Conservation (phyloP, 78 protist genomes). For the Bigelowiella natans region DNA sequence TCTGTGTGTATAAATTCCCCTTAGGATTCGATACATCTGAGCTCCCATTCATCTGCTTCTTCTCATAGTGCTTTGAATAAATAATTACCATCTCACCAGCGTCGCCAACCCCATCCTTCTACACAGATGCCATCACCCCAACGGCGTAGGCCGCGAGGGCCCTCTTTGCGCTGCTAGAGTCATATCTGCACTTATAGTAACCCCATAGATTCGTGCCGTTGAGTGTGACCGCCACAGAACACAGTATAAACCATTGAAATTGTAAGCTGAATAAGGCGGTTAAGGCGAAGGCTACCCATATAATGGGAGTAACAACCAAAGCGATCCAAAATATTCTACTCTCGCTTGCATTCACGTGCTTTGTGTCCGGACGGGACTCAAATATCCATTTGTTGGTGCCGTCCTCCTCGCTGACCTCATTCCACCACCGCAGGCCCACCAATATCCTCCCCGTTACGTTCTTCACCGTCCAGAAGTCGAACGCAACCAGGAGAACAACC, state of each 20-base stretch:
- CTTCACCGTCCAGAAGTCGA: conserved; percentile 38
- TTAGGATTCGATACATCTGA: too few relatives aligned
- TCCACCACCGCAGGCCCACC: conserved; percentile 34
- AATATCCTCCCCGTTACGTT: conserved; percentile 14
- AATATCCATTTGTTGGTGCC: not conserved
- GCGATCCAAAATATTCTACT: not conserved
- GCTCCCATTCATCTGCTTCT: too few relatives aligned
- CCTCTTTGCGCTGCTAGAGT: not conserved
- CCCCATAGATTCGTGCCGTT: not conserved
- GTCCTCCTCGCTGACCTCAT: conserved; percentile 8
- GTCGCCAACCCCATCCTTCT: too few relatives aligned
- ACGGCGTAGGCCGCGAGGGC: not conserved
- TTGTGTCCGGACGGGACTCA: not conserved
- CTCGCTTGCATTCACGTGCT: not conserved
- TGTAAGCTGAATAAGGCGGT: not conserved
- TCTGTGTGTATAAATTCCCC: too few relatives aligned
- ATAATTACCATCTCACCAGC: too few relatives aligned
- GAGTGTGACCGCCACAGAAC: not conserved
- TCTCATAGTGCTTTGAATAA: too few relatives aligned
- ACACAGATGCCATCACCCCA: not conserved
- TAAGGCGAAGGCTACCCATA: not conserved
- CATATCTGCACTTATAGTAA: not conserved
- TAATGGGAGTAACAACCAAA: not conserved
- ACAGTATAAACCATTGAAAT: not conserved
- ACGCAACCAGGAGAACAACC: conserved; percentile 11